Evolutionary conservation across 2,329 filamentous ascomycete species (phyloP).

Genomic region (Periconia digitata): DNA sequence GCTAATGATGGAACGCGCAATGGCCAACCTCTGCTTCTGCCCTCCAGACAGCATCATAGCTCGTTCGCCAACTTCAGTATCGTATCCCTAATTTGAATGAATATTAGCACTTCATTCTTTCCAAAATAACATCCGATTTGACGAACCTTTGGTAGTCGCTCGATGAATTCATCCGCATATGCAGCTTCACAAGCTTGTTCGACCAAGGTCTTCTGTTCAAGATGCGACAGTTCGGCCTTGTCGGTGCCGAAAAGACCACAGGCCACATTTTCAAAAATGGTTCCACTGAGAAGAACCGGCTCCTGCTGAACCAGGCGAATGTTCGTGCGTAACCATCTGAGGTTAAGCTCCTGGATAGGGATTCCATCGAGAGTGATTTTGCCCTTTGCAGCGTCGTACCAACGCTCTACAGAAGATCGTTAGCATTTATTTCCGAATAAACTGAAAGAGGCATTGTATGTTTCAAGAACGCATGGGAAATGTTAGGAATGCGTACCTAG

Average conservation of each 20-base stretch:
- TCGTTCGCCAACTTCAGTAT: constrained; percentile 87
- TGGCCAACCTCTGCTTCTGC: constrained; percentile 92
- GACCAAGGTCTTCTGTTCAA: constrained; percentile 67
- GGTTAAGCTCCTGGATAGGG: constrained; percentile 77
- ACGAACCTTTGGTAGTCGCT: constrained; percentile 53
- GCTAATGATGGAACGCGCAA: constrained; percentile 81
- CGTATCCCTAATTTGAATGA: constrained; percentile 64
- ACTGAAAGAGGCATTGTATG: constrained; percentile 25
- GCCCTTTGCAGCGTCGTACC: constrained; percentile 39
- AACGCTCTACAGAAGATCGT: constrained; percentile 59
- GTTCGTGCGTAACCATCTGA: constrained; percentile 88
- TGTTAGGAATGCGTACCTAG: constrained; percentile 12
- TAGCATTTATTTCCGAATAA: neutral
- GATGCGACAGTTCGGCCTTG: constrained; percentile 46
- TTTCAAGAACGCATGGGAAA: too few species aligned
- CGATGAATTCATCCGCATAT: constrained; percentile 89
- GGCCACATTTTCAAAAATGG: constrained; percentile 69
- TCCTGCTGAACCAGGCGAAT: constrained; percentile 69
- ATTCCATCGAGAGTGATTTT: constrained; percentile 39
- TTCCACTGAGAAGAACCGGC: constrained; percentile 30
- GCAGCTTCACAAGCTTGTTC: constrained; percentile 69
- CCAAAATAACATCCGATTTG: neutral
- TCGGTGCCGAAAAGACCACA: constrained; percentile 74
- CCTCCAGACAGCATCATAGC: constrained; percentile 88
- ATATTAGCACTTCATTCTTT: constrained; percentile 64